Base-by-base conservation (phyloP, 768 basidiomycete genomes). In the Tulasnella sp. region DNA sequence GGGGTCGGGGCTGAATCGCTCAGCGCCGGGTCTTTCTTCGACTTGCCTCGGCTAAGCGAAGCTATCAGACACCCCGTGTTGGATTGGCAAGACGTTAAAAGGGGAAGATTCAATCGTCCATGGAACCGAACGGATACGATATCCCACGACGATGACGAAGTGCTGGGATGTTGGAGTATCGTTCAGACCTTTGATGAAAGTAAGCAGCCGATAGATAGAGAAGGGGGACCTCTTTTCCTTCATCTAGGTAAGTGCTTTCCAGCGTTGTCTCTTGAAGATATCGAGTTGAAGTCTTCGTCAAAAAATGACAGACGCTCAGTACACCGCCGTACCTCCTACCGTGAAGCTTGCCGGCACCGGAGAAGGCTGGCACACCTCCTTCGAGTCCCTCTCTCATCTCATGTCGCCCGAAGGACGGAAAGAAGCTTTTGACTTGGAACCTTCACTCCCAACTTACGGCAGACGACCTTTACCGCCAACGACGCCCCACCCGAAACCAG, bases 1-100 rank as follows among this genome's bases (percentile, higher is more conserved):
- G 62, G 44, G 2, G 88, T 88, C 58, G 58, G 58, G 27, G 21
- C 27, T 12, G 58, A 62, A 62, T 27, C 58, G 10, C 24, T 62
- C 58, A 62, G 58, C 58, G 58, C 58, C 24, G 58, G 58, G 10
- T n/a, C n/a, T 38, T 88, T 80, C 21, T 80, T 62, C 38, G 75
- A 80, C 44, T 19, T 80, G 21, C 44, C 40, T 40, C 58, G 62
- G 2, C 68, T 80, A 21, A 36, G 44, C 12, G 16, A 19, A 52
- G 12, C 34, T 6, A 24, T 77, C 24, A 36, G 44, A 7, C 21
- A 40, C 18, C 34, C 52, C 1, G 34, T 80, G 21, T 3, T 80
- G 40, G 80, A 80, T 71, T 80, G 80, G 80, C 42, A 39, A 7
- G 62, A 80, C 27, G 40, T 80, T 36, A 80, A 80, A 48, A 44